phyloP scores from a whole-genome alignment of 2,329 filamentous ascomycete genomes.

The Colletotrichum costaricense region DNA sequence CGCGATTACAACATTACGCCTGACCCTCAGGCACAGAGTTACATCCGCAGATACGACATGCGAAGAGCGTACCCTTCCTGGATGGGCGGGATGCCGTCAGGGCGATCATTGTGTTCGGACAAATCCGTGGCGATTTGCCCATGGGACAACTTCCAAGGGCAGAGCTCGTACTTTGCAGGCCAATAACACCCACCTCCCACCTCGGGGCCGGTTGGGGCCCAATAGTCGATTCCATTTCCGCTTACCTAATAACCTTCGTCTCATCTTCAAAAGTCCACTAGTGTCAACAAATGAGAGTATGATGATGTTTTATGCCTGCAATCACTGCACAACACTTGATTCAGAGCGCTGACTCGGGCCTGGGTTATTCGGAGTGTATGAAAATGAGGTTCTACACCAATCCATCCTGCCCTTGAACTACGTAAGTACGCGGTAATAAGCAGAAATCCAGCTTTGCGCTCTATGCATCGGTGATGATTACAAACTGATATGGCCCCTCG shows the following conservation, averaged over 20 bases:
- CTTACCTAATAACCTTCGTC: not conserved
- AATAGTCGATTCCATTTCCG: too few relatives aligned
- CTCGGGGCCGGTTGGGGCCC: not conserved
- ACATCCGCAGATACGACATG: not conserved
- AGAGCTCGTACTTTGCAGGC: not conserved
- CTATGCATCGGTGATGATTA: not conserved
- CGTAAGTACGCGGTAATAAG: not conserved
- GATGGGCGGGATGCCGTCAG: not conserved
- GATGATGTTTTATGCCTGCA: too few relatives aligned
- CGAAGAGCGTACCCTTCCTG: not conserved
- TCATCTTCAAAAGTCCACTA: not conserved
- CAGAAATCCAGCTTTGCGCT: not conserved
- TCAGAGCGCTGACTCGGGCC: not conserved
- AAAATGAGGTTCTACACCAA: not conserved
- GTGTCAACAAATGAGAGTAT: not conserved
- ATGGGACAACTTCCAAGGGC: not conserved
- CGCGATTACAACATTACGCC: not conserved
- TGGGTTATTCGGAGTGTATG: not conserved
- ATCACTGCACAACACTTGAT: not conserved
- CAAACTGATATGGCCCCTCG: not conserved
- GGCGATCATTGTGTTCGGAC: not conserved
- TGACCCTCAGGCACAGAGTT: not conserved
- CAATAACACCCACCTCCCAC: not conserved
- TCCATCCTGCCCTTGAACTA: not conserved
- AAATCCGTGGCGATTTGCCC: not conserved